Evolutionary conservation across 2,329 filamentous ascomycete species (phyloP), one percentile per base, ranked within the genome.

Genomic region (Aspergillus sp.): DNA sequence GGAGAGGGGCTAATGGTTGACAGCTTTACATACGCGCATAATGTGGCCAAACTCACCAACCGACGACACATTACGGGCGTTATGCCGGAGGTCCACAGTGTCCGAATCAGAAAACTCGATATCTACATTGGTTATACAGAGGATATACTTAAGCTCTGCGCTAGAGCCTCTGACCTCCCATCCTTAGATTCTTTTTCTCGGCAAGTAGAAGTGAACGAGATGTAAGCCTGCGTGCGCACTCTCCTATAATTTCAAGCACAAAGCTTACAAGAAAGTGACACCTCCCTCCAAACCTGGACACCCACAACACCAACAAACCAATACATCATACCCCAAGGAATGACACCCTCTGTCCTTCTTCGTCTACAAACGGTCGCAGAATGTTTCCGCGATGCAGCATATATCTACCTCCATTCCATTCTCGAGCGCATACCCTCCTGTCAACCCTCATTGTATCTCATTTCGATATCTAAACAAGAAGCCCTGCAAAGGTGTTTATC

Each of bases 61-160:
- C 62, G 53, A 23, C 60, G 55, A n/a, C 55, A 53, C 13, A 54
- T 60, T 38, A 54, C 52, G 9, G 51, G 50, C 12, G 30, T 49
- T 13, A 49, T 51, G 5, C 48, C 54, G 5, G 55, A 55, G 12
- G 52, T 59, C 4, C 57, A 60, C 12, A 48, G 59, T 20, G 50
- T 62, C 22, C 56, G 52, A 4, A 46, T 58, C 25, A 63, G 57
- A 10, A 65, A 60, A 47, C 50, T 69, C 6, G 66, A 68, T 43
- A 66, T 66, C 20, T 69, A 69, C 44, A 57, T 68, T 32, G 66
- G 66, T 2, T 69, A 67, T 44, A 68, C 65, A 0, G 66, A 69
- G 46, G 60, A 66, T 13, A 53, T 68, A 3, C 55, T 69, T 20
- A 63, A 63, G 48, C 48, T 65, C 23, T 69, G 64, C 43, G 58